phyloP scores from a whole-genome alignment of 768 basidiomycete genomes.

The Rhodotorula toruloides region DNA sequence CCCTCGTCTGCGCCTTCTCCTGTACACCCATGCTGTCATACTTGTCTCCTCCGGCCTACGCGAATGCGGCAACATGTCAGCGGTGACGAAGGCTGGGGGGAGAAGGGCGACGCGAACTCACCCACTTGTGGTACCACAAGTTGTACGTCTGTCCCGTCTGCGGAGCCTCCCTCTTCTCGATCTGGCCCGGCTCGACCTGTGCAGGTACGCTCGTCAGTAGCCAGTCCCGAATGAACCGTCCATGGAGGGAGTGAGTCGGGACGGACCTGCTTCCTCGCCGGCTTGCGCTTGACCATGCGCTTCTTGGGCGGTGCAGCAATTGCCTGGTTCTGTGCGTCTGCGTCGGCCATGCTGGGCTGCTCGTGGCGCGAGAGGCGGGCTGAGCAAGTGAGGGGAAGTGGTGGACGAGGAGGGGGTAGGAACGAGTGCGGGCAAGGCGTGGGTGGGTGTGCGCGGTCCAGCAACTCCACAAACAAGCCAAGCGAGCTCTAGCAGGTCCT shows the following conservation, averaged over 20 bases:
- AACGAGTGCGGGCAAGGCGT: not conserved
- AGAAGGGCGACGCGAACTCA: conserved; percentile 44
- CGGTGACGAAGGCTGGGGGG: not conserved
- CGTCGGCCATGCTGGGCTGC: not conserved
- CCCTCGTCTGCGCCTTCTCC: conserved; percentile 87
- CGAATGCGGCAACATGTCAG: not conserved
- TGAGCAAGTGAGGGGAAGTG: not conserved
- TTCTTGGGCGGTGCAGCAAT: not conserved
- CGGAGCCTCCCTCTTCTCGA: conserved; percentile 35
- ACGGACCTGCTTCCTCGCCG: conserved; percentile 40
- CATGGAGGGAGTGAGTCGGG: too few species aligned
- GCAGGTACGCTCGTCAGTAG: too few species aligned
- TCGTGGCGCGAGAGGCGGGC: not conserved
- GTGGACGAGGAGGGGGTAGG: not conserved
- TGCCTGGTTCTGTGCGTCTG: not conserved
- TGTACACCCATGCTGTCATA: conserved; percentile 93
- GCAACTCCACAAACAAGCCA: too few species aligned
- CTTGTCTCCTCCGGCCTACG: conserved; percentile 87
- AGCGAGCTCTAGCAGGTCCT: too few species aligned
- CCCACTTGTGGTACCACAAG: conserved; percentile 99
- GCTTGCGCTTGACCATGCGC: conserved; percentile 41
- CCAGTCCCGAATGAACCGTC: too few species aligned
- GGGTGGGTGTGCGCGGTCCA: not conserved
- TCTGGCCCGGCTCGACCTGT: conserved; percentile 34
- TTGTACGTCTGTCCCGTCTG: conserved; percentile 47